phyloP scores from a whole-genome alignment of 257 asterid species.

The Eustoma russellianum region DNA sequence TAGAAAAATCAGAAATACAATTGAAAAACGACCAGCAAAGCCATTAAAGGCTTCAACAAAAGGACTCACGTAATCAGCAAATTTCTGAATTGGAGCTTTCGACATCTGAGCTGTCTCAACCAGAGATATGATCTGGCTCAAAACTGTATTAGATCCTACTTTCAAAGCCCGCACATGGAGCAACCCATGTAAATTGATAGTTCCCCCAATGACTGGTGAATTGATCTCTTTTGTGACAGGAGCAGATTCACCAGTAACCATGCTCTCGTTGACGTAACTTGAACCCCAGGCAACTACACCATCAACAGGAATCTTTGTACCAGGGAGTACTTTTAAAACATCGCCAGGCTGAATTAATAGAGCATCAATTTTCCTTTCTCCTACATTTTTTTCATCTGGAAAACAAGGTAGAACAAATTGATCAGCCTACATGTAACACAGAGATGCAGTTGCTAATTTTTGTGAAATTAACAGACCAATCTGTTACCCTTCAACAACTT shows the following conservation, averaged over 20 bases:
- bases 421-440: constrained; percentile 4
- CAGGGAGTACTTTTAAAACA: constrained; percentile 81
- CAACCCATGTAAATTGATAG: constrained; percentile 85
- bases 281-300: constrained; percentile 94
- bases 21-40: neutral
- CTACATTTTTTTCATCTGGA: constrained; percentile 76
- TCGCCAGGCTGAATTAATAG: constrained; percentile 93
- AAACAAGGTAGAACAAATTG: neutral
- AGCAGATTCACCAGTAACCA: constrained; percentile 97
- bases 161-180: constrained; percentile 78
- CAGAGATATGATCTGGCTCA: constrained; percentile 94
- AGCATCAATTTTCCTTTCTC: constrained; percentile 91
- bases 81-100: constrained; percentile 97
- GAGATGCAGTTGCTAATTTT: neutral
- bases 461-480: neutral
- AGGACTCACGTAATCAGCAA: constrained; percentile 82
- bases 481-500: neutral
- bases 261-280: constrained; percentile 90
- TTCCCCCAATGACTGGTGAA: constrained; percentile 79
- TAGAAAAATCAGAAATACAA: too few relatives aligned
- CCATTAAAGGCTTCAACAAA: neutral
- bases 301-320: constrained; percentile 89
- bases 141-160: constrained; percentile 89
- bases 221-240: constrained; percentile 63
- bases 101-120: constrained; percentile 99